Evolutionary conservation across 1,284 basidiomycete genomes (phyloP).

Genomic region (Puccinia triticina): DNA sequence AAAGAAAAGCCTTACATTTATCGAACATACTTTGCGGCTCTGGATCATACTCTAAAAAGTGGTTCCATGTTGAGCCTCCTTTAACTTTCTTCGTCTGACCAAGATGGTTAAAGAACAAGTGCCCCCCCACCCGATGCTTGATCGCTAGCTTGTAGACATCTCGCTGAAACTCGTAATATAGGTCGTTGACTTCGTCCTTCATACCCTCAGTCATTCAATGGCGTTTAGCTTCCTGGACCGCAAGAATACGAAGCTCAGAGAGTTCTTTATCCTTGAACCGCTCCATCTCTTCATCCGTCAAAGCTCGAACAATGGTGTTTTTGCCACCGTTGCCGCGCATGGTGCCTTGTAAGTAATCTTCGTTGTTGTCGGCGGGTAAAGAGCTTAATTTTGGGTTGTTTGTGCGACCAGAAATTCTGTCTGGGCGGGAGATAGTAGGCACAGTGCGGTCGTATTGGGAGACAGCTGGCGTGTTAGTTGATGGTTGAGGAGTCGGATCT

Average conservation of each 20-base stretch:
- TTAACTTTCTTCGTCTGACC: not conserved
- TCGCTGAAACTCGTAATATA: not conserved
- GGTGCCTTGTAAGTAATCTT: too few species aligned
- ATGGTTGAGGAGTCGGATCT: too few species aligned
- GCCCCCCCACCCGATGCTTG: not conserved
- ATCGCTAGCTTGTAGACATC: not conserved
- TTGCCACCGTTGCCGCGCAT: too few species aligned
- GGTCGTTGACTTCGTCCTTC: not conserved
- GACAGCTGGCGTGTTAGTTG: too few species aligned
- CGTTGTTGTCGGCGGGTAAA: too few species aligned
- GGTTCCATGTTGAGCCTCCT: not conserved
- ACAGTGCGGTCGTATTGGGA: too few species aligned
- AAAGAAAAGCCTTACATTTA: too few species aligned
- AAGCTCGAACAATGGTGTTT: not conserved
- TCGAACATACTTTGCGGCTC: not conserved
- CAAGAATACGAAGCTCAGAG: not conserved
- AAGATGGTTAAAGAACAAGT: not conserved
- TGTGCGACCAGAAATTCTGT: too few species aligned
- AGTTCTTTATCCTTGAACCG: not conserved
- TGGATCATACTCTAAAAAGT: not conserved
- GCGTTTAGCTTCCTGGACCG: not conserved
- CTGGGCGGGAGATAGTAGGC: too few species aligned
- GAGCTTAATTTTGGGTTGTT: too few species aligned
- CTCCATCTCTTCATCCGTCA: not conserved
- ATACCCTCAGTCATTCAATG: not conserved